These are phyloP conservation scores for Hirschfeldia incana DNA, from an alignment of 345 rosid genomes.

Conservation along the genomic window DNA sequence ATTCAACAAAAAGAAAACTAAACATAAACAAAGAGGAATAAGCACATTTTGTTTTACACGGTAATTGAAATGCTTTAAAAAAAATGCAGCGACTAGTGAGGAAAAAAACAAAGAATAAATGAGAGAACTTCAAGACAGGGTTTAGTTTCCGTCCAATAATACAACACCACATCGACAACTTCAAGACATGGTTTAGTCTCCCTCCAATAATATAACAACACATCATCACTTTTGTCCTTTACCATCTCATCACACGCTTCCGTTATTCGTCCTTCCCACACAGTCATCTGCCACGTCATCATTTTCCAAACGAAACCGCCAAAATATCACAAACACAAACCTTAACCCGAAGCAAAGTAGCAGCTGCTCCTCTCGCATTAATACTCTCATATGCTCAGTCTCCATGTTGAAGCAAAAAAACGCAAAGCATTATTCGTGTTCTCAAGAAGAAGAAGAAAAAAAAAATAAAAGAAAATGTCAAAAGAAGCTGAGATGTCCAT, in stretches of 20 bases:
- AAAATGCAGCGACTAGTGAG: background rate
- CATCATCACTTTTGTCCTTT: constrained; percentile 19
- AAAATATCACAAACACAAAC: constrained; percentile 23
- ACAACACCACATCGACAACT: constrained; percentile 18
- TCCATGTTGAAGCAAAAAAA: background rate
- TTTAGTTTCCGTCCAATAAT: constrained; percentile 13
- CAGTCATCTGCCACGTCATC: constrained; percentile 25
- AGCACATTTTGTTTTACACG: background rate
- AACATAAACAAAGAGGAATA: background rate
- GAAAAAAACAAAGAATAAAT: background rate
- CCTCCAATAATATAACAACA: background rate
- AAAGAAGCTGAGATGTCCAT: constrained; percentile 67
- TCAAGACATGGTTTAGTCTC: constrained; percentile 28
- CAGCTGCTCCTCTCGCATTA: constrained; percentile 7
- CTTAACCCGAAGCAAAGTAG: constrained; percentile 37
- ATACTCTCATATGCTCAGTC: background rate
- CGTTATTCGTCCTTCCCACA: constrained; percentile 15
- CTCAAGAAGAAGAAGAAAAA: background rate
- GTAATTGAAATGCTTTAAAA: background rate
- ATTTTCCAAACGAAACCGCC: constrained; percentile 5
- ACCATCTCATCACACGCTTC: background rate
- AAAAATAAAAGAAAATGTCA: constrained; percentile 33
- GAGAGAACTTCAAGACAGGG: constrained; percentile 34
- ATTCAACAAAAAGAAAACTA: background rate
- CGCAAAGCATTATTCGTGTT: constrained; percentile 7